These are phyloP conservation scores for Inonotus hispidus DNA, from an alignment of 1,284 basidiomycete genomes.

Conservation along the genomic window DNA sequence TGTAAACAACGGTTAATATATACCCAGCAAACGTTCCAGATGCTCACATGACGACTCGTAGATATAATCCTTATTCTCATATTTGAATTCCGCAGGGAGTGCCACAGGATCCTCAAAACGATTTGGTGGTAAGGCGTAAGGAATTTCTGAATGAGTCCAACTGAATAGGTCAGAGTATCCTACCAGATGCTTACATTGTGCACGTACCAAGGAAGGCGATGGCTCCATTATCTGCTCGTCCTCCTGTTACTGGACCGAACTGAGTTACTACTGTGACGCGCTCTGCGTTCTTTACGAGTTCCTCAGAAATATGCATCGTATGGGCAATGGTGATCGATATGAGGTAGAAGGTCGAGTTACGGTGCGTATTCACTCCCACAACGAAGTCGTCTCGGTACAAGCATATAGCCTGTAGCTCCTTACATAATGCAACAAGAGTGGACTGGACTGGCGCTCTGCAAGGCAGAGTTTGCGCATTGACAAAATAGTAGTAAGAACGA, in stretches of 20 bases:
- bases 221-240: conserved; percentile 52
- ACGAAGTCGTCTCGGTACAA: too few relatives aligned
- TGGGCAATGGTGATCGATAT: background rate
- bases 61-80: conserved; percentile 54
- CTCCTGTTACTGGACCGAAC: conserved; percentile 52
- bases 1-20: conserved; percentile 23
- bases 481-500: too few relatives aligned
- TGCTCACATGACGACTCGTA: conserved; percentile 52
- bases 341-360: background rate
- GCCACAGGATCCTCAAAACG: conserved; percentile 60
- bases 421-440: too few relatives aligned
- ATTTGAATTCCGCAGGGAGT: conserved; percentile 47
- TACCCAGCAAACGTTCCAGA: background rate
- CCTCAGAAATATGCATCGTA: conserved; percentile 40
- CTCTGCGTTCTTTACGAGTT: conserved; percentile 37
- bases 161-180: background rate
- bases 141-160: conserved; percentile 48
- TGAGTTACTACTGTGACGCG: conserved; percentile 47
- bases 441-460: too few relatives aligned
- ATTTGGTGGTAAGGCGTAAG: conserved; percentile 58
- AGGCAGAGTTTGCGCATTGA: too few relatives aligned
- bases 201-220: conserved; percentile 56
- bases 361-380: too few relatives aligned
- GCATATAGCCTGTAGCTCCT: too few relatives aligned
- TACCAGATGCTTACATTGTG: background rate